These are phyloP conservation scores for Aspergillus ochraceoroseus DNA, from an alignment of 2,329 filamentous ascomycete species.

Conservation along the genomic window DNA sequence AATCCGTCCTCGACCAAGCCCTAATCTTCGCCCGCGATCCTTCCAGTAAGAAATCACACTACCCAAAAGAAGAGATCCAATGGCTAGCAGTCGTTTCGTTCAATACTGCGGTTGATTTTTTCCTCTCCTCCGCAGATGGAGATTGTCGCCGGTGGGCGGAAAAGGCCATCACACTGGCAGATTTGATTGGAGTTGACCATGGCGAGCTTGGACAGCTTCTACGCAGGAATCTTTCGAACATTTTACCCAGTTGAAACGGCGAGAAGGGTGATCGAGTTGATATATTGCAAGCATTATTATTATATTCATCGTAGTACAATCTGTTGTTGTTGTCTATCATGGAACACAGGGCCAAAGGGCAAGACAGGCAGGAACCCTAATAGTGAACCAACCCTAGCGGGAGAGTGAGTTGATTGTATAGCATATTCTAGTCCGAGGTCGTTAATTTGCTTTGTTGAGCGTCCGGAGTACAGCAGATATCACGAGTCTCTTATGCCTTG, in stretches of 20 bases:
- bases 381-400: too few relatives aligned
- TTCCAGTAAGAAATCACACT: constrained; percentile 23
- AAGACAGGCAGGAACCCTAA: too few relatives aligned
- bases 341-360: too few relatives aligned
- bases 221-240: constrained; percentile 26
- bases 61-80: constrained; percentile 53
- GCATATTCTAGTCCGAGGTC: too few relatives aligned
- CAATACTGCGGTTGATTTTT: constrained; percentile 54
- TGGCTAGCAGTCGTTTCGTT: constrained; percentile 54
- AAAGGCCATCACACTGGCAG: constrained; percentile 36
- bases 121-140: constrained; percentile 31
- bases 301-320: too few relatives aligned
- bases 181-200: constrained; percentile 21
- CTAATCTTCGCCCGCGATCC: constrained; percentile 21
- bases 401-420: too few relatives aligned
- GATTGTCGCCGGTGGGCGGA: constrained; percentile 36
- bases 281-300: too few relatives aligned
- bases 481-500: too few relatives aligned
- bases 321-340: too few relatives aligned
- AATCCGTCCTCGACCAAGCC: constrained; percentile 35
- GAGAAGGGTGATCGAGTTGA: too few relatives aligned
- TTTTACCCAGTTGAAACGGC: constrained; percentile 19
- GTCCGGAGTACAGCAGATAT: too few relatives aligned
- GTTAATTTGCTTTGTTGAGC: too few relatives aligned
- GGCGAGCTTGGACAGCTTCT: constrained; percentile 26